These are phyloP conservation scores for Jatropha multifida DNA, from an alignment of 441 rosid species.

Conservation along the genomic window DNA sequence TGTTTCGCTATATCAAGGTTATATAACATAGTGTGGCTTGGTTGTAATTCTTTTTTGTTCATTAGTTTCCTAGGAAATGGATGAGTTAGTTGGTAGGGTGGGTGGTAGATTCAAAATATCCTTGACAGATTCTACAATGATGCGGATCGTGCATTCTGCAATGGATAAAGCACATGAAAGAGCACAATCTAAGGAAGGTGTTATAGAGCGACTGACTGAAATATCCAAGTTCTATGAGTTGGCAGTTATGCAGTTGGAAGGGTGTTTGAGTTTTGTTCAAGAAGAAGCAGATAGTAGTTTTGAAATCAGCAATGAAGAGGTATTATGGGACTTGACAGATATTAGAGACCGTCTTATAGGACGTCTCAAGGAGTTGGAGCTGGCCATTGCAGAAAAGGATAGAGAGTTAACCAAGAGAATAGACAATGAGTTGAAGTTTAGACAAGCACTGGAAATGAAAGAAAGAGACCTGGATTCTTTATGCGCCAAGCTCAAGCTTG, in stretches of 20 bases:
- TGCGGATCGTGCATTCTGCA: conserved; percentile 69
- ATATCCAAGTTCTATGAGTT: conserved; percentile 80
- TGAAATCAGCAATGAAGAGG: conserved; percentile 57
- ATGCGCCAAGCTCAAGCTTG: conserved; percentile 44
- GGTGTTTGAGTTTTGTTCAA: conserved; percentile 66
- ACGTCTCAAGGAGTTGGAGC: conserved; percentile 61
- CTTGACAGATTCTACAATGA: conserved; percentile 75
- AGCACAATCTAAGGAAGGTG: conserved; percentile 63
- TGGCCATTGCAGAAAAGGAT: conserved; percentile 73
- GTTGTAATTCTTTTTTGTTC: neutral
- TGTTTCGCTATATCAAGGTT: too few relatives aligned
- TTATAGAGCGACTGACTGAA: conserved; percentile 60
- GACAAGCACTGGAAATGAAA: conserved; percentile 53
- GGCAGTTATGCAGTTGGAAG: conserved; percentile 75
- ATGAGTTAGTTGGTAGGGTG: conserved; percentile 44
- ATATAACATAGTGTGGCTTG: neutral
- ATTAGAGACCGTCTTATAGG: conserved; percentile 72
- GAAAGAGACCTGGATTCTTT: conserved; percentile 59
- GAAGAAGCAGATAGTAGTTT: conserved; percentile 56
- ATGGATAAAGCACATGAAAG: conserved; percentile 83
- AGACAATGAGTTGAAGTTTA: conserved; percentile 53
- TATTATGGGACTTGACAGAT: conserved; percentile 56
- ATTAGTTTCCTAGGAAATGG: conserved; percentile 36
- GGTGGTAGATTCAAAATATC: conserved; percentile 56
- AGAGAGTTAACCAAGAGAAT: conserved; percentile 49